Evolutionary conservation across 495 filamentous ascomycete genomes (phyloP).

Genomic region (Platismatia glauca): DNA sequence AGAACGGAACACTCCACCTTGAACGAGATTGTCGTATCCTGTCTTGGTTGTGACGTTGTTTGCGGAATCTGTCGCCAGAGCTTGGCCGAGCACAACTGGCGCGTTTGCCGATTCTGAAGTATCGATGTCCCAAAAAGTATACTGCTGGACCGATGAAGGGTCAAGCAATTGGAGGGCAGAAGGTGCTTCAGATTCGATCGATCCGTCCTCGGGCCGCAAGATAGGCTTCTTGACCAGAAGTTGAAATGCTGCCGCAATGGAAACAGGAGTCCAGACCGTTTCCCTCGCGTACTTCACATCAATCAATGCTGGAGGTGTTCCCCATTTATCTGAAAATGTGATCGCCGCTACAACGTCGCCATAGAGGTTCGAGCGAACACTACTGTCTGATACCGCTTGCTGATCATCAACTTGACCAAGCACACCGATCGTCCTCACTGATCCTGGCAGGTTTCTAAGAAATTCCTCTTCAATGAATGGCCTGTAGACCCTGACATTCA

Average conservation of each 20-base stretch:
- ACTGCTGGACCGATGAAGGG: conserved; percentile 55
- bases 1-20: conserved; percentile 74
- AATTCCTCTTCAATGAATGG: conserved; percentile 94
- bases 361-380: conserved; percentile 72
- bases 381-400: conserved; percentile 52
- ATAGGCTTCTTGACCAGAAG: conserved; percentile 47
- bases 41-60: conserved; percentile 70
- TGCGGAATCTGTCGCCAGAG: conserved; percentile 64
- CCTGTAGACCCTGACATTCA: conserved; percentile 87
- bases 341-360: conserved; percentile 80
- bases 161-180: conserved; percentile 41
- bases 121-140: conserved; percentile 89
- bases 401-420: conserved; percentile 54
- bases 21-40: conserved; percentile 73
- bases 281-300: conserved; percentile 87
- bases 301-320: conserved; percentile 48
- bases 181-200: conserved; percentile 29
- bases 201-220: conserved; percentile 33
- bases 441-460: conserved; percentile 65
- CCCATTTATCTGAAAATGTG: conserved; percentile 62
- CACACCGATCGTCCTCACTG: conserved; percentile 60
- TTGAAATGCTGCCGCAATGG: conserved; percentile 61
- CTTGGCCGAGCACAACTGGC: conserved; percentile 55
- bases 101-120: conserved; percentile 57
- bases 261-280: conserved; percentile 71